phyloP scores from a whole-genome alignment of 768 basidiomycete genomes.

The Boletus sensibilis region DNA sequence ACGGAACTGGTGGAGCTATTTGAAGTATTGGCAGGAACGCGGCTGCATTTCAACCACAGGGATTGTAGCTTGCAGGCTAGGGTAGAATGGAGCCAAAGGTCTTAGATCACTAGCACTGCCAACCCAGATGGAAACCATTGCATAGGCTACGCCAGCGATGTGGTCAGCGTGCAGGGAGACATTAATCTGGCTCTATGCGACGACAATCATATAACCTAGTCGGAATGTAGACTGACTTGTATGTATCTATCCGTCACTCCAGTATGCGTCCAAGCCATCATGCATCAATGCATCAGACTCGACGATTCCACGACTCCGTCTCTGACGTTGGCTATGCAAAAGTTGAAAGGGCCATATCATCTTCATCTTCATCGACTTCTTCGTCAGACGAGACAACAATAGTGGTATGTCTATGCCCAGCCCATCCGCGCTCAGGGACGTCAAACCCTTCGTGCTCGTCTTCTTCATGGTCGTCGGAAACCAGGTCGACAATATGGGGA shows the following conservation, averaged over 20 bases:
- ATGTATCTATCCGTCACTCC: constrained; percentile 7
- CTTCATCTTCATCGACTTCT: constrained; percentile 12
- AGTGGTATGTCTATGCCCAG: neutral
- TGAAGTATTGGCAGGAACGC: no score
- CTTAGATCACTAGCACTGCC: no score
- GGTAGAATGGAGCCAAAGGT: no score
- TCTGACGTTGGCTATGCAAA: neutral
- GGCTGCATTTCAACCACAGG: no score
- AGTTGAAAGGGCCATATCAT: neutral
- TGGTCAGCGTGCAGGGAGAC: neutral
- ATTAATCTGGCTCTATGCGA: neutral
- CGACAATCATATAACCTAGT: neutral
- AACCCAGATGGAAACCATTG: neutral
- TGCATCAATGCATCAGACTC: constrained; percentile 23
- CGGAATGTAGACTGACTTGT: neutral
- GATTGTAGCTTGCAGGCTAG: no score
- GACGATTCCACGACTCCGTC: constrained; percentile 6
- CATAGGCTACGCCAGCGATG: neutral
- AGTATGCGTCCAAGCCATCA: constrained; percentile 13
- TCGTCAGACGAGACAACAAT: constrained; percentile 19
- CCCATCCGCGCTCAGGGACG: neutral
- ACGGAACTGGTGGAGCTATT: neutral
- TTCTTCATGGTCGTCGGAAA: constrained; percentile 16
- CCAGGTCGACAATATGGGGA: neutral
- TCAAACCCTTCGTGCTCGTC: neutral